Percentiles rank a stretch among this genome's conserved stretches.
Evolutionary conservation across 2,329 filamentous ascomycete genomes (phyloP).

Genomic region (Diatrype stigma): DNA sequence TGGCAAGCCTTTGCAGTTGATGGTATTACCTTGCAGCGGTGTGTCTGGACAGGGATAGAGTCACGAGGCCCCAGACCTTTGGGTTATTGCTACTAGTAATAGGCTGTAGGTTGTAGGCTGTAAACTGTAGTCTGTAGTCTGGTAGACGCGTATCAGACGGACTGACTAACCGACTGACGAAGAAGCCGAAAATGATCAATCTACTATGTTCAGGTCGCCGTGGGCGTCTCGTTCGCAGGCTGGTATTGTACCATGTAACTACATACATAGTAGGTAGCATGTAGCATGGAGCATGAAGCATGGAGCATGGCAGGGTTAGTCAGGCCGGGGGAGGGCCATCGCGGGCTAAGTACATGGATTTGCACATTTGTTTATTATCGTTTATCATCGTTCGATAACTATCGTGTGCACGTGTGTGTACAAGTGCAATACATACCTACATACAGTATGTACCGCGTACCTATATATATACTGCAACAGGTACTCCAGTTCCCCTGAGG

Average conservation of each 20-base stretch:
- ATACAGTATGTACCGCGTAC: no score
- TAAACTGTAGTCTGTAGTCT: no score
- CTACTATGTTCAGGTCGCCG: background rate
- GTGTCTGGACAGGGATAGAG: background rate
- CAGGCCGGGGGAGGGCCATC: no score
- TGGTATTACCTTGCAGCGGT: background rate
- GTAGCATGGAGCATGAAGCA: background rate
- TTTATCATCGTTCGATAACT: no score
- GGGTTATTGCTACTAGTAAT: no score
- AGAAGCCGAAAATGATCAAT: background rate
- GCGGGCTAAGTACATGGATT: no score
- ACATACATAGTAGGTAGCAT: background rate
- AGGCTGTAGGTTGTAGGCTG: no score
- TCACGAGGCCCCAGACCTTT: background rate
- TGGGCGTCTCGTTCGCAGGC: background rate
- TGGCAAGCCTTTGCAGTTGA: background rate
- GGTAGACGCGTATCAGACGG: no score
- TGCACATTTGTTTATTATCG: no score
- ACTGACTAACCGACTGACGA: background rate
- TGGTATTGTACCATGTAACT: background rate
- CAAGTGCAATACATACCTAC: background rate
- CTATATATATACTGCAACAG: background rate
- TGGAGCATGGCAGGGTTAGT: no score
- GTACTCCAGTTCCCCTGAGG: no score
- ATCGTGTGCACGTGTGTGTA: no score